These are phyloP conservation scores for Eimeria zaria DNA, from an alignment of 169 alveolate genomes.

Conservation along the genomic window DNA sequence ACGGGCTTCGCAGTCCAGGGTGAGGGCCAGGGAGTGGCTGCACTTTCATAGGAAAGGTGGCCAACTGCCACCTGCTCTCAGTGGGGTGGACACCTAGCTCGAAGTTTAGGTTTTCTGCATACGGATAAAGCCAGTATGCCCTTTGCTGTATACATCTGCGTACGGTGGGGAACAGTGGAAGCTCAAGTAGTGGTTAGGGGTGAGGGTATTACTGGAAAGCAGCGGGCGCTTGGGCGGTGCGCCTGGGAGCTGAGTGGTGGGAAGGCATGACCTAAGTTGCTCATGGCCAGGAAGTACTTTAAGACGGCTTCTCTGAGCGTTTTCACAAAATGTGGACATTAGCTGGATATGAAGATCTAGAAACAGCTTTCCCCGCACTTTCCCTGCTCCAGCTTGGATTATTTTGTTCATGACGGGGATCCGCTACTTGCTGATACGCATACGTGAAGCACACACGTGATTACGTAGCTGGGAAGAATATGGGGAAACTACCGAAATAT, in stretches of 20 bases:
- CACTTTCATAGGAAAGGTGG: neutral
- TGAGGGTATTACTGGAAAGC: neutral
- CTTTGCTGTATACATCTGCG: neutral
- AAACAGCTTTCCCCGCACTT: neutral
- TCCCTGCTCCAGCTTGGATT: neutral
- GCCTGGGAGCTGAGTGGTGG: neutral
- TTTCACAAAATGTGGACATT: neutral
- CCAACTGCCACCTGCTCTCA: neutral
- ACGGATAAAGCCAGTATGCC: neutral
- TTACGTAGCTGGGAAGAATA: neutral
- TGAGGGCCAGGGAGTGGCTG: neutral
- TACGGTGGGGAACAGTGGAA: neutral
- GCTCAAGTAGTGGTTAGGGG: neutral
- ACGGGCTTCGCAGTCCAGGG: neutral
- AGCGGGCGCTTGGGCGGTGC: neutral
- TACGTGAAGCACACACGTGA: neutral
- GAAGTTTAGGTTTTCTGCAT: neutral
- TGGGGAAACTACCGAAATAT: neutral
- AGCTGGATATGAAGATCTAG: no score
- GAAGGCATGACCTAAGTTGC: neutral
- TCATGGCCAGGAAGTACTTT: slow-evolving; percentile 3
- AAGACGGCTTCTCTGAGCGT: neutral
- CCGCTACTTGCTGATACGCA: neutral
- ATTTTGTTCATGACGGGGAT: neutral
- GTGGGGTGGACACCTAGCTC: neutral